Percentiles rank a stretch among this genome's conserved stretches.
Evolutionary conservation across 169 alveolate species (phyloP).

Genomic region (Babesia ovis): DNA sequence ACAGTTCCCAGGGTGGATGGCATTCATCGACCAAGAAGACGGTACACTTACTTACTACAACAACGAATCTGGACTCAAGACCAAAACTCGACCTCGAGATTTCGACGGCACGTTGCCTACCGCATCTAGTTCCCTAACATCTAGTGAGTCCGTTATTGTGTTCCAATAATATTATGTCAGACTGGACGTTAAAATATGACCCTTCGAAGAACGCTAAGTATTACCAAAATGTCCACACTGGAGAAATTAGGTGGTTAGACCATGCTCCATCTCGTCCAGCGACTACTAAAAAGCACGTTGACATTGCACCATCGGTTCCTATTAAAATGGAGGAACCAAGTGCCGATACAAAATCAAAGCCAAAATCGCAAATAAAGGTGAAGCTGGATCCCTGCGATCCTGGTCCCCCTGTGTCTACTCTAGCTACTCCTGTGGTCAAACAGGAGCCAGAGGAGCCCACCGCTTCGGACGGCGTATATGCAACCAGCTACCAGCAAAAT

Average conservation of each 20-base stretch:
- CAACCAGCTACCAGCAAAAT: too few relatives aligned
- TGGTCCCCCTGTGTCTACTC: neutral
- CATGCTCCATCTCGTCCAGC: neutral
- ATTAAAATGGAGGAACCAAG: neutral
- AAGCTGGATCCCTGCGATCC: conserved; percentile 13
- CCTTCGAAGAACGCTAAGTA: conserved; percentile 47
- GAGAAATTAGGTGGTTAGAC: conserved; percentile 60
- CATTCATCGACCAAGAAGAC: conserved; percentile 55
- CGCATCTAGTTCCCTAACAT: conserved; percentile 39
- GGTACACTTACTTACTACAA: conserved; percentile 56
- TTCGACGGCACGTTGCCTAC: conserved; percentile 56
- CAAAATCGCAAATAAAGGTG: conserved; percentile 18
- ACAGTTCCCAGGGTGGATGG: conserved; percentile 44
- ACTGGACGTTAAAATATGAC: conserved; percentile 61
- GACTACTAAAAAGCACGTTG: neutral
- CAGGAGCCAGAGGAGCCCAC: conserved; percentile 19
- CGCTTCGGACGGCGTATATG: neutral
- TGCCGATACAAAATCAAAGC: neutral
- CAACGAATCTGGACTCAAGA: conserved; percentile 50
- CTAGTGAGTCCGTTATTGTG: conserved; percentile 49
- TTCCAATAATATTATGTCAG: neutral
- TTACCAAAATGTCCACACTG: conserved; percentile 53
- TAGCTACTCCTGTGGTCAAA: neutral
- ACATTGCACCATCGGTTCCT: neutral
- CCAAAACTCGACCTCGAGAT: conserved; percentile 58